Evolutionary conservation across 2,329 filamentous ascomycete genomes (phyloP), one percentile per base, ranked within the genome.

Genomic region (Coleophoma cylindrospora): DNA sequence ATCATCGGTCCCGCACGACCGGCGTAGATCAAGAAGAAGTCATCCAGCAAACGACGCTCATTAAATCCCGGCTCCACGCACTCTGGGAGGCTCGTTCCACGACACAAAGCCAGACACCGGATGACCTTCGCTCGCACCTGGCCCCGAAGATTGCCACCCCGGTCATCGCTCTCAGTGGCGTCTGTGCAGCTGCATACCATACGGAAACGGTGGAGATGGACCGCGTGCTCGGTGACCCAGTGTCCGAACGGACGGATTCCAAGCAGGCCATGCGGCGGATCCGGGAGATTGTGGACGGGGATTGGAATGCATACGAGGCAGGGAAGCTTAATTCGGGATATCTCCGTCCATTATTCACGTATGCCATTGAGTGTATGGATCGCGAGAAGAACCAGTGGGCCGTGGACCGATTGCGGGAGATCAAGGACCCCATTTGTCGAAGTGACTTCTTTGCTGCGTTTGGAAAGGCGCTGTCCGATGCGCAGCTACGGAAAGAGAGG

Each of bases 11-110:
- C 13, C 56, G 58, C 14, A 58, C 49, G n/a, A 58, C 52, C 3
- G 51, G 51, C 4, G 41, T 21, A 7, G 59, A 61, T 15, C 59
- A 61, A 37, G 53, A 55, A 11, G 59, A 60, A 21, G 59, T 60
- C 2, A 51, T 60, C 22, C 51, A 55, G 19, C n/a, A 46, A 11
- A 44, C 34, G 5, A 19, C 19, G 19, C 19, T 19, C 19, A 19
- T 19, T 3, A 19, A 19, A 19, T 19, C 19, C 19, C 19, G 19
- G 19, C 48, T 60, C 5, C 48, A 50, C 15, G 33, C 15, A 1
- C 52, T 60, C 2, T 59, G 57, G 55, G 46, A 41, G 13, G 32
- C 13, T 15, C 45, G 45, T n/a, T 48, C 36, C 11, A 22, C 49
- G 17, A 53, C 54, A 9, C 50, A 52, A 19, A 49, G 57, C 37